Conservation (phyloP, 2,329 filamentous ascomycete genomes). For the Xylariaceae sp. region DNA sequence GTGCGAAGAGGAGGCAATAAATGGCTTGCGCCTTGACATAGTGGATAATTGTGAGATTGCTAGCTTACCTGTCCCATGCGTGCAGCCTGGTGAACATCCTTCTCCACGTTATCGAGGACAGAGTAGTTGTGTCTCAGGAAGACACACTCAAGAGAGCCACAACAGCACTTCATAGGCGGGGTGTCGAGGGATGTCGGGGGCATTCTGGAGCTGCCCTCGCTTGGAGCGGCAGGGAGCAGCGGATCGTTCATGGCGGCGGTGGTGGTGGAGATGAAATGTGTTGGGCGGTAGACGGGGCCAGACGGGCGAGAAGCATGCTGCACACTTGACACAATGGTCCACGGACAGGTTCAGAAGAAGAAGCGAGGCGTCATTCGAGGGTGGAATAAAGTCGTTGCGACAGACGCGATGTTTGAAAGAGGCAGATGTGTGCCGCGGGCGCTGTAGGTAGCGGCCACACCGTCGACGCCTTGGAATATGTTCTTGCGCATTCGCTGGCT, state of each 20-base stretch:
- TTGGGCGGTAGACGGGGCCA: not conserved
- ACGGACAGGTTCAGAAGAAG: not conserved
- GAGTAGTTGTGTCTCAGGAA: constrained; percentile 78
- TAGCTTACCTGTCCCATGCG: constrained; percentile 82
- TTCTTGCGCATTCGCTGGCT: no score
- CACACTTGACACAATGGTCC: not conserved
- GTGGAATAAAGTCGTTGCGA: not conserved
- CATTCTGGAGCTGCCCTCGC: constrained; percentile 8
- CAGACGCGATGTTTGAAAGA: no score
- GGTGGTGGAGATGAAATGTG: constrained; percentile 3
- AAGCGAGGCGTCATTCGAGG: constrained; percentile 1
- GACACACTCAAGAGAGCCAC: constrained; percentile 74
- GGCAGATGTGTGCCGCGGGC: no score
- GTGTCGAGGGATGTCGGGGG: constrained; percentile 22
- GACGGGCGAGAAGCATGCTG: no score
- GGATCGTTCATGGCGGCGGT: constrained; percentile 13
- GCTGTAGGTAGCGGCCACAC: no score
- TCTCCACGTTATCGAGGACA: constrained; percentile 77
- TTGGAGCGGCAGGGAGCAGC: constrained; percentile 4
- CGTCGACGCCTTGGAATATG: no score
- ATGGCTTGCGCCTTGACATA: not conserved
- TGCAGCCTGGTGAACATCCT: constrained; percentile 82
- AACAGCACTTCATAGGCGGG: constrained; percentile 69
- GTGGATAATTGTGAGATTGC: constrained; percentile 10
- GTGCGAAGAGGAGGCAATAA: no score